Base-by-base conservation (phyloP, 202 grass and related monocot species). In the Panicum virgatum region DNA sequence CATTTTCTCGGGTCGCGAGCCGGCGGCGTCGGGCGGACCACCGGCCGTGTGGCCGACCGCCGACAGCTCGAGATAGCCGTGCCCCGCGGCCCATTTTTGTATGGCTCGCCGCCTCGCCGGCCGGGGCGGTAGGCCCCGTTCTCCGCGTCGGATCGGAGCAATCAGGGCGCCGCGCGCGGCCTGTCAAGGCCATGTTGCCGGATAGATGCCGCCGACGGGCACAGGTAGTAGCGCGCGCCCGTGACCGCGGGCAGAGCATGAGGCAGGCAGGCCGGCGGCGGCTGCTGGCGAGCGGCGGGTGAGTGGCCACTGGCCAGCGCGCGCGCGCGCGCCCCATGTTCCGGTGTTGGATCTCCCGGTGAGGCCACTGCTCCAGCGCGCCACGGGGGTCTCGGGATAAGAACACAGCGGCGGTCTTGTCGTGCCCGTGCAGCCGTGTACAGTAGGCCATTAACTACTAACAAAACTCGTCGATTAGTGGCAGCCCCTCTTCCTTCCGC, bases 321-420 rank as follows among this genome's bases (percentile, higher is more conserved):
- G 5, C 64, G 20, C 11, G 29, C 18, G 34, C 25, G 7, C 81
- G 14, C 14, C 70, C 87, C 87, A 85, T 81, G 87, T 81, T 85
- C 82, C 9, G 8, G 57, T 77, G 87, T 9, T 89, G 82, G 87
- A 54, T 85, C 75, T 76, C 70, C 71, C 9, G 37, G 70, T 81
- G 63, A 52, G 30, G 73, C 27, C 87, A 71, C 71, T 76, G 32
- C 32, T 34, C 2, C 32, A 40, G 47, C 37, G 50, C 36, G 45
- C 18, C 22, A 13, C 20, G 10, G 12, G 58, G 58, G 65, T 26
- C 26, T 69, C n/a, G 3, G 18, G 62, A 80, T 54, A 52, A 73
- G 56, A 73, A 42, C 42, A 62, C 40, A 62, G 8, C 25, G 4
- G 15, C 5, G 22, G 64, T 69, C 64, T 44, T 80, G 64, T 68